Evolutionary conservation across 2,329 filamentous ascomycete species (phyloP), one percentile per base, ranked within the genome.

Genomic region (Venturia aucupariae): DNA sequence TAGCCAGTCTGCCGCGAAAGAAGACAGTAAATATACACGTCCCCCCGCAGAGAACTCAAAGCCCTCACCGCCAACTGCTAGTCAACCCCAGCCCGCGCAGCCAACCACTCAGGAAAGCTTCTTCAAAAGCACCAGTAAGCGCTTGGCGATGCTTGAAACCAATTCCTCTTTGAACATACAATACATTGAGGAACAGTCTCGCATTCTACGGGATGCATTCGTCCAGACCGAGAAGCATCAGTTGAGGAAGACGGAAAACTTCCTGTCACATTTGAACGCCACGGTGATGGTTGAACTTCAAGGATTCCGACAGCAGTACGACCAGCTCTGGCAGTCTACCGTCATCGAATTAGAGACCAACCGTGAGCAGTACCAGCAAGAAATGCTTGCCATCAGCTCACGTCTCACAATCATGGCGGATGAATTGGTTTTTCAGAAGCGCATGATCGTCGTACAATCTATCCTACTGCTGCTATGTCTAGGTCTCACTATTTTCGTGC

Each of bases 21-120:
- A 27, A n/a, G 59, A 60, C 35, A 60, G 38, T 19, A 60, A 42
- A 38, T 30, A 24, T 41, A 30, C 32, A 22, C 59, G 41, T 10
- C 38, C 59, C 27, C 3, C 59, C 59, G 39, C 30, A 38, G 62
- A 59, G 55, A 42, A 62, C 38, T 39, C 15, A n/a, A 65, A 64
- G 62, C n/a, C 61, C 38, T 42, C 60, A 63, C 22, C 61, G 32
- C 35, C 41, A 44, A 39, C 39, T n/a, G 54, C 42, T 19, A 51
- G 5, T 35, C 76, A 83, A 69, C 77, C 81, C 1, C 73, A 81
- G 8, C 75, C 82, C 1, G 76, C 88, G 1, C 84, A 86, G 0
- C 92, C 93, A 2, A 92, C 92, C 0, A 94, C 95, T 0, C 94
- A 99, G 75, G 94, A 99, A 73, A 94, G 90, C 1, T 97, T 99